Percentiles rank a stretch among this genome's conserved stretches.
These are phyloP conservation scores for Tubosaeta brunneosetosa DNA, from an alignment of 768 basidiomycete species.

Conservation along the genomic window DNA sequence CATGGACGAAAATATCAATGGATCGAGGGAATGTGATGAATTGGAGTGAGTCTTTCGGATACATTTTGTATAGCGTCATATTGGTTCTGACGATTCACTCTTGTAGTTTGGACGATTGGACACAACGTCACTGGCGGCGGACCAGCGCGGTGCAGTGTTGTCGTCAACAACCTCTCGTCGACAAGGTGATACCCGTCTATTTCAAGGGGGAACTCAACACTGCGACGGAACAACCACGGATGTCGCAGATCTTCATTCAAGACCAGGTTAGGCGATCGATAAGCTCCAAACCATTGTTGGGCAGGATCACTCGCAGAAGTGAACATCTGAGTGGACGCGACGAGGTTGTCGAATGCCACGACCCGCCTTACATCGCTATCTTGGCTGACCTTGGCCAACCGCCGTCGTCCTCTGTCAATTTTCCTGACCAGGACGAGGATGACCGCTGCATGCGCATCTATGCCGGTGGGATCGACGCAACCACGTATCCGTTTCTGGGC, in stretches of 20 bases:
- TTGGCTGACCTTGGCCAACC: conserved; percentile 8
- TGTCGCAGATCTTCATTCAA: conserved; percentile 19
- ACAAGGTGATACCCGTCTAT: conserved; percentile 13
- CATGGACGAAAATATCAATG: conserved; percentile 7
- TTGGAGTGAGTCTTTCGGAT: not conserved
- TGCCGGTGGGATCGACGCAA: not conserved
- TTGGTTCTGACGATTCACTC: not conserved
- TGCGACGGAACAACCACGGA: not conserved
- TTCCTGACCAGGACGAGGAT: not conserved
- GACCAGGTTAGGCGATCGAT: conserved; percentile 4
- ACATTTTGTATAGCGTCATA: too few species aligned
- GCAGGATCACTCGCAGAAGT: not conserved
- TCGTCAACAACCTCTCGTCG: conserved; percentile 6
- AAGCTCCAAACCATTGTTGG: not conserved
- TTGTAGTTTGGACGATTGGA: conserved; percentile 4
- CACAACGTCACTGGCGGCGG: conserved; percentile 9
- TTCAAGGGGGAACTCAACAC: not conserved
- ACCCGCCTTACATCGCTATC: conserved; percentile 5
- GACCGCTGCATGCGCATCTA: conserved; percentile 8
- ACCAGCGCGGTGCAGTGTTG: conserved; percentile 17
- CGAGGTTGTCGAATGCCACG: not conserved
- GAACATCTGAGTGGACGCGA: not conserved
- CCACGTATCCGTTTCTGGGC: conserved; percentile 6
- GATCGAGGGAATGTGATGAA: not conserved
- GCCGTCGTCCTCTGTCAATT: not conserved